Percentiles rank a stretch among this genome's conserved stretches.
phyloP scores from a whole-genome alignment of 2,329 filamentous ascomycete species.

The Neofusicoccum sp. region DNA sequence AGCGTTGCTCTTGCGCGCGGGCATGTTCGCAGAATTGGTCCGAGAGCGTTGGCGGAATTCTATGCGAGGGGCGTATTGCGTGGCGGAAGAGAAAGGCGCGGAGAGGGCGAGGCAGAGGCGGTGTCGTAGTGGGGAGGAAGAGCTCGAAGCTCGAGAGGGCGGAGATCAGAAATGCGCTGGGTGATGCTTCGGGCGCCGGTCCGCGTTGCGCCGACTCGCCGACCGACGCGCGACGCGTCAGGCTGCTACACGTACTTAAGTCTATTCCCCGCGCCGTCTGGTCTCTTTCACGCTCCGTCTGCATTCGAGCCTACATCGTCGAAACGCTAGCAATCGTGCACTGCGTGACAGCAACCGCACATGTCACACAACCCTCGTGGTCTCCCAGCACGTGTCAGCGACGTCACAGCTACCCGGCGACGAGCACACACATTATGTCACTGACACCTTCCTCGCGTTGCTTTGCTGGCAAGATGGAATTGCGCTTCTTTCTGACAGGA shows the following conservation, averaged over 20 bases:
- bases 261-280: background rate
- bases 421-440: too few relatives aligned
- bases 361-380: too few relatives aligned
- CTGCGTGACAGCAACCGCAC: too few relatives aligned
- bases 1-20: constrained; percentile 48
- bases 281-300: background rate
- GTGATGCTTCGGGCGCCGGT: background rate
- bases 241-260: too few relatives aligned
- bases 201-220: background rate
- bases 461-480: too few relatives aligned
- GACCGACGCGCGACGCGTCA: constrained; percentile 11
- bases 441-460: too few relatives aligned
- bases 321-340: too few relatives aligned
- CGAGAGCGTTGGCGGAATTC: background rate
- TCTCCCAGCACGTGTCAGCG: background rate
- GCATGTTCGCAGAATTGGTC: constrained; percentile 34
- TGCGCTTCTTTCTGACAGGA: too few relatives aligned
- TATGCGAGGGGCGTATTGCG: background rate
- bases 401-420: background rate
- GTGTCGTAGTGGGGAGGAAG: constrained; percentile 2
- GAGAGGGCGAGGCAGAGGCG: background rate
- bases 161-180: constrained; percentile 12
- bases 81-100: background rate
- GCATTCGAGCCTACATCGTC: too few relatives aligned
- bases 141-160: constrained; percentile 1